Evolutionary conservation across 495 filamentous ascomycete species (phyloP), one percentile per base, ranked within the genome.

Genomic region (Lophiostoma macrostomum): DNA sequence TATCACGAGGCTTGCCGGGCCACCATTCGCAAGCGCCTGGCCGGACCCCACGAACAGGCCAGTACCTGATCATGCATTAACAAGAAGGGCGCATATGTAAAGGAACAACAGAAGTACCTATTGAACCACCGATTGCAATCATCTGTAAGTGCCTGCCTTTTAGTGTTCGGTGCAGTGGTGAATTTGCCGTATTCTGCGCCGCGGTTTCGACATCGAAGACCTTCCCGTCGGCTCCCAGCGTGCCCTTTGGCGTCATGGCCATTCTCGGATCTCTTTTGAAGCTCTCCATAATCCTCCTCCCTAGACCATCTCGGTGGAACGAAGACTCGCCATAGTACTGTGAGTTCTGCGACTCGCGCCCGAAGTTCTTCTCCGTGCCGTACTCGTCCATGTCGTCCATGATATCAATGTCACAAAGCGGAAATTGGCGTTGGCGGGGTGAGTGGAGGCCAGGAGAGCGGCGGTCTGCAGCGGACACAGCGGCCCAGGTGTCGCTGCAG

Each of bases 51-150:
- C 89, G 67, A 97, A 96, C 5, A 97, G 76, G 61, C 91, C 91
- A 29, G 90, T 93, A 55, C 88, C 88, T 91, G 55, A 11, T 22
- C 8, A n/a, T 2, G 28, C 28, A 31, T 19, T 43, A 35, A 58
- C 50, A 16, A 41, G 24, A 16, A 41, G 10, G 13, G n/a, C 11
- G 11, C 25, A 45, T 23, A 43, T 13, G 32, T 4, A 16, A 19
- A 22, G 22, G 8, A 14, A 31, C 32, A 24, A 7, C 1, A 28
- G 58, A 46, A 74, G 40, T 80, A 84, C 91, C 91, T 58, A 98
- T 96, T 1, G 87, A 91, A 29, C 93, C 93, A 56, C 90, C 90
- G 59, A 96, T 94, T 5, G 91, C 91, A 74, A 96, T 95, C 90
- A 96, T 95, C 75, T 95, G 90, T 56, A 96, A 67, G 74, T 96